phyloP scores from a whole-genome alignment of 805 yeast species.

The Candida schatavii region DNA sequence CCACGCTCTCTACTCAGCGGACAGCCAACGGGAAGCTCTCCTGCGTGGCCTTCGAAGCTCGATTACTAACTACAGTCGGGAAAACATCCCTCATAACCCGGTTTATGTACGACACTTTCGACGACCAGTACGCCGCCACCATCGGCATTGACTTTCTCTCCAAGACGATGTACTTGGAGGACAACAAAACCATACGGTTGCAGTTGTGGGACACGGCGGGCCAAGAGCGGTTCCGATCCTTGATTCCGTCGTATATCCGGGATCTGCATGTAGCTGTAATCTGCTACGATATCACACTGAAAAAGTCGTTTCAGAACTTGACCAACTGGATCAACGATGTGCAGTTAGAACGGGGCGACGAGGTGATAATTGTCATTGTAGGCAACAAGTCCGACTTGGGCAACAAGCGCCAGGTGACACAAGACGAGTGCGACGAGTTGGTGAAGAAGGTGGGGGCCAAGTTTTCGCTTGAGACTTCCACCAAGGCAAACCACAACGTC shows the following conservation, averaged over 20 bases:
- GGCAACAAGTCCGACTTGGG: constrained; percentile 87
- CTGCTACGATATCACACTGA: constrained; percentile 89
- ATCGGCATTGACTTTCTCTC: constrained; percentile 95
- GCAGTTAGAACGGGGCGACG: constrained; percentile 85
- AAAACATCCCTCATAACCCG: constrained; percentile 95
- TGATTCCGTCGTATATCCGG: constrained; percentile 92
- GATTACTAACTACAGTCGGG: constrained; percentile 80
- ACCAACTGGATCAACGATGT: constrained; percentile 95
- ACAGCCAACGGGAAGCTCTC: too few species aligned
- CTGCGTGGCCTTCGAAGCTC: too few species aligned
- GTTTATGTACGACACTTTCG: constrained; percentile 97
- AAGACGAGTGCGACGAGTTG: constrained; percentile 80
- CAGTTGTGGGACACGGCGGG: constrained; percentile 99
- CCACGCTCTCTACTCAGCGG: too few species aligned
- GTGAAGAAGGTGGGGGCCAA: constrained; percentile 71
- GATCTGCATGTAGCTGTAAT: constrained; percentile 97
- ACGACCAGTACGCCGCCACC: constrained; percentile 94
- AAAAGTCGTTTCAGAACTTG: constrained; percentile 78
- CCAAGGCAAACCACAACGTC: constrained; percentile 93
- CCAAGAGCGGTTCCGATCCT: constrained; percentile 90
- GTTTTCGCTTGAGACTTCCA: constrained; percentile 87
- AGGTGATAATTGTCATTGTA: constrained; percentile 84
- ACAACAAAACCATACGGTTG: constrained; percentile 82
- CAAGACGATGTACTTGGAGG: constrained; percentile 93
- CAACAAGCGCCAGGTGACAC: constrained; percentile 76